A percentile compares a stretch with the other conserved stretches of the same genome.
Evolutionary conservation across 139 green algal species (phyloP).

Genomic region (Pseudopediastrum boryanum): DNA sequence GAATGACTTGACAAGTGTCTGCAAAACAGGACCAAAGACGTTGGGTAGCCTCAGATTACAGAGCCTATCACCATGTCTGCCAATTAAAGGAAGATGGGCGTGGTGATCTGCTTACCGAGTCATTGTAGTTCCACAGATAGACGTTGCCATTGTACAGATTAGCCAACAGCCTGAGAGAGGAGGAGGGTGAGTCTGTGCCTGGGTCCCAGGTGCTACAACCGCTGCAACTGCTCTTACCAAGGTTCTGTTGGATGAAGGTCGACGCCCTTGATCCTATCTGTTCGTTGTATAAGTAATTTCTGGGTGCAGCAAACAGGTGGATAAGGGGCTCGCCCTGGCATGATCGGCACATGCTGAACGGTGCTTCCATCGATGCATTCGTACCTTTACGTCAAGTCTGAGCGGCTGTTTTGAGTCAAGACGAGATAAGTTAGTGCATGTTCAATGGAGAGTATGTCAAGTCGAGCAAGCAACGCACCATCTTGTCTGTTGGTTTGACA

Average conservation of each 20-base stretch:
- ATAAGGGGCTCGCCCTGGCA: background rate
- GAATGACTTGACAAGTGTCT: constrained; percentile 98
- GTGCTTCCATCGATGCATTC: background rate
- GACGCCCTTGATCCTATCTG: constrained; percentile 97
- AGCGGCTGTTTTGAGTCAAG: constrained; percentile 66
- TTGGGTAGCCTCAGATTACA: background rate
- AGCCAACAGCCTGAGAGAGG: constrained; percentile 81
- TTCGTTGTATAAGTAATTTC: constrained; percentile 84
- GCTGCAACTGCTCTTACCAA: constrained; percentile 72
- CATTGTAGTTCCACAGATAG: constrained; percentile 96
- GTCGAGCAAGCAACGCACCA: background rate
- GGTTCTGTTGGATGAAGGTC: constrained; percentile 98
- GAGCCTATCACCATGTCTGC: background rate
- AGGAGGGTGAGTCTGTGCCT: background rate
- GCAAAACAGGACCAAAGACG: constrained; percentile 11
- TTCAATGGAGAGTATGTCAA: background rate
- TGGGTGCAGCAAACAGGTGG: background rate
- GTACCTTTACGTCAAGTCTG: constrained; percentile 92
- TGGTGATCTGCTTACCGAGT: constrained; percentile 53
- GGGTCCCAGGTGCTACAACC: background rate
- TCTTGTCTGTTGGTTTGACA: background rate
- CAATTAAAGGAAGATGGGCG: background rate
- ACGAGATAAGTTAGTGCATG: too few species aligned
- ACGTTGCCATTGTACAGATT: constrained; percentile 98
- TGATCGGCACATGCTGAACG: background rate